These are phyloP conservation scores for Colletotrichum lini DNA, from an alignment of 2,329 filamentous ascomycete genomes.

Conservation along the genomic window DNA sequence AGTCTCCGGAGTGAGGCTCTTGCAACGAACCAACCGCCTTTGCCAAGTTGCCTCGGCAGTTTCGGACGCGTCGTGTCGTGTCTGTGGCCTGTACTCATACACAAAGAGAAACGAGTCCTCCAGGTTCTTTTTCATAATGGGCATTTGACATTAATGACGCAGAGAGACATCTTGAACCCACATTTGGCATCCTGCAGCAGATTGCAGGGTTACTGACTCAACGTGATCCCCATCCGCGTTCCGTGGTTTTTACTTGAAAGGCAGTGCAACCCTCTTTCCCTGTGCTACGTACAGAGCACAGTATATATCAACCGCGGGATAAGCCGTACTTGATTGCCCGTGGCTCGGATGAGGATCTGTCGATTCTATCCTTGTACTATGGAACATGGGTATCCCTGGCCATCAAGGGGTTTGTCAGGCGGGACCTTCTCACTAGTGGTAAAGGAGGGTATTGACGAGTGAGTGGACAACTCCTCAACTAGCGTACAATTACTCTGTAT, in stretches of 20 bases:
- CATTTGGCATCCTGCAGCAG: neutral
- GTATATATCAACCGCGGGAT: too few species aligned
- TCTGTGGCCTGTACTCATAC: neutral
- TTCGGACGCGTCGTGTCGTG: neutral
- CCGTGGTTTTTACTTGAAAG: neutral
- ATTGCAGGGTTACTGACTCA: slow-evolving; percentile 36
- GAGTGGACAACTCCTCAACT: neutral
- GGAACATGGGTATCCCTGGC: neutral
- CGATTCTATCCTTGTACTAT: slow-evolving; percentile 1
- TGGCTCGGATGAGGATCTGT: slow-evolving; percentile 6
- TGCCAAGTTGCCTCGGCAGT: slow-evolving; percentile 8
- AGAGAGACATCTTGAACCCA: slow-evolving; percentile 4
- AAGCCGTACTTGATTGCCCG: slow-evolving; percentile 21
- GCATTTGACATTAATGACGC: slow-evolving; percentile 27
- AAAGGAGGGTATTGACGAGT: slow-evolving; percentile 14
- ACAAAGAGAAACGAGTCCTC: neutral
- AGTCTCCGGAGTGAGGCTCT: slow-evolving; percentile 17
- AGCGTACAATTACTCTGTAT: neutral
- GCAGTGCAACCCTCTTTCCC: neutral
- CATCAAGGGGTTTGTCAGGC: slow-evolving; percentile 13
- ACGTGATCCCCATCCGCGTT: slow-evolving; percentile 2
- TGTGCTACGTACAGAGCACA: neutral
- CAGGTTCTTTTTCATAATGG: neutral
- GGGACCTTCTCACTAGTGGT: neutral
- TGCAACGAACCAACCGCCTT: neutral